Conservation (phyloP, 768 basidiomycete genomes). For the Phlebiopsis flavidoalba region DNA sequence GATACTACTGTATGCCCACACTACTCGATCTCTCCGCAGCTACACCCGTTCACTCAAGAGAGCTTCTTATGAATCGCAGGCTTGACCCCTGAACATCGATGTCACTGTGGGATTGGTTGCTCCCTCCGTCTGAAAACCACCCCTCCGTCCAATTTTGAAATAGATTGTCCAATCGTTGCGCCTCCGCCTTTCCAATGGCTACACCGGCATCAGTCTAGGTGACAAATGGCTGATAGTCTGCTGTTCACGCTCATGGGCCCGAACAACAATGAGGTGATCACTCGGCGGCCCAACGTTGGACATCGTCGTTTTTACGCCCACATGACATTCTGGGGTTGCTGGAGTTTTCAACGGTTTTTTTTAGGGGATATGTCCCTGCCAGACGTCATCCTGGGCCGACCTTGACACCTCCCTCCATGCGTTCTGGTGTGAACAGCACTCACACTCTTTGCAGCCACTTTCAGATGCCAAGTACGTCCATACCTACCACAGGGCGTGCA, state of each 20-base stretch:
- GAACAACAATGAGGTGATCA: constrained; percentile 16
- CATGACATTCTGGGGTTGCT: neutral
- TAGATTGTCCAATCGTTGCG: constrained; percentile 23
- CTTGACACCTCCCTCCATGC: constrained; percentile 22
- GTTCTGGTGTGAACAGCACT: constrained; percentile 22
- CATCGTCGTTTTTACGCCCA: constrained; percentile 15
- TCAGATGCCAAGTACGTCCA: constrained; percentile 24
- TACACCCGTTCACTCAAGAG: neutral
- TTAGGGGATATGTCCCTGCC: constrained; percentile 25
- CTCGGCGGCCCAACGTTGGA: constrained; percentile 24
- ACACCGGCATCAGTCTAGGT: constrained; percentile 23
- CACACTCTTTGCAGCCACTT: constrained; percentile 23
- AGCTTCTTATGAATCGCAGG: neutral
- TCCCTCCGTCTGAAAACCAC: constrained; percentile 15
- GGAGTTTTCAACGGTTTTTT: neutral
- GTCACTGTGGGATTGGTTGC: constrained; percentile 22
- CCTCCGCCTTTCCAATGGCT: constrained; percentile 23
- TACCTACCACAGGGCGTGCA: neutral
- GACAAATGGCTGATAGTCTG: constrained; percentile 24
- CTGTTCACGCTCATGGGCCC: constrained; percentile 25
- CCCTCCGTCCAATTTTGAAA: constrained; percentile 22
- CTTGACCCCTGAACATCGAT: constrained; percentile 18
- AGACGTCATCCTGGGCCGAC: constrained; percentile 17
- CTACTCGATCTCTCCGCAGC: neutral
- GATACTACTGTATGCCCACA: constrained; percentile 14